Evolutionary conservation across 2,329 filamentous ascomycete genomes (phyloP).

Genomic region (Clarireedia hainanense): DNA sequence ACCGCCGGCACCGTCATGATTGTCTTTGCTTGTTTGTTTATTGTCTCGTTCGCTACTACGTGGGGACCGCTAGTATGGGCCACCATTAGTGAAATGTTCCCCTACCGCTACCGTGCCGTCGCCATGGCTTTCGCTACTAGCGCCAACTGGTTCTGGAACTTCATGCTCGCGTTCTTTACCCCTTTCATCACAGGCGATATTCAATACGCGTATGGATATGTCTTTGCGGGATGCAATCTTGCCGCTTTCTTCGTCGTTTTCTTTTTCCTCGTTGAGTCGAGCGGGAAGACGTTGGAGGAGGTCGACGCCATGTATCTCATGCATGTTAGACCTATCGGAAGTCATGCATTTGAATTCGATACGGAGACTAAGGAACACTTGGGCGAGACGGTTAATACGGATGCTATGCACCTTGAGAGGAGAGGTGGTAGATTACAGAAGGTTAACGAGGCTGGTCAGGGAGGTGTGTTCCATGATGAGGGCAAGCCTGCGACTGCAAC

Average conservation of each 20-base stretch:
- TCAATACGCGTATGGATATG: constrained; percentile 62
- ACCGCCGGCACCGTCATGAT: constrained; percentile 63
- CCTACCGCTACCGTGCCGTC: constrained; percentile 52
- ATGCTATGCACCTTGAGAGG: constrained; percentile 2
- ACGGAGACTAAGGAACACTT: not conserved
- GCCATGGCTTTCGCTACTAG: constrained; percentile 54
- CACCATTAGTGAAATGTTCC: constrained; percentile 60
- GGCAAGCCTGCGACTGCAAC: not conserved
- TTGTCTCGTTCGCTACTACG: constrained; percentile 60
- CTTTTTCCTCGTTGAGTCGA: constrained; percentile 70
- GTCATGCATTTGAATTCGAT: constrained; percentile 5
- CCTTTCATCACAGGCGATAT: constrained; percentile 69
- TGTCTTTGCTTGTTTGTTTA: constrained; percentile 66
- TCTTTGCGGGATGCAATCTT: constrained; percentile 67
- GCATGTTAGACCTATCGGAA: constrained; percentile 31
- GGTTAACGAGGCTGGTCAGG: not conserved
- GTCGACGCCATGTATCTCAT: constrained; percentile 24
- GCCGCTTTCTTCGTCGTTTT: constrained; percentile 59
- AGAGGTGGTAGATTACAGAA: constrained; percentile 3
- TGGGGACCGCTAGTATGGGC: constrained; percentile 67
- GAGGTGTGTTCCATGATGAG: constrained; percentile 5
- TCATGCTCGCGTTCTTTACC: constrained; percentile 68
- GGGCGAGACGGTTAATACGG: not conserved
- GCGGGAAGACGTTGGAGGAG: constrained; percentile 18
- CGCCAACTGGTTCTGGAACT: constrained; percentile 66